Base-by-base conservation (phyloP, 768 basidiomycete genomes). In the Pleurotus sapidus region DNA sequence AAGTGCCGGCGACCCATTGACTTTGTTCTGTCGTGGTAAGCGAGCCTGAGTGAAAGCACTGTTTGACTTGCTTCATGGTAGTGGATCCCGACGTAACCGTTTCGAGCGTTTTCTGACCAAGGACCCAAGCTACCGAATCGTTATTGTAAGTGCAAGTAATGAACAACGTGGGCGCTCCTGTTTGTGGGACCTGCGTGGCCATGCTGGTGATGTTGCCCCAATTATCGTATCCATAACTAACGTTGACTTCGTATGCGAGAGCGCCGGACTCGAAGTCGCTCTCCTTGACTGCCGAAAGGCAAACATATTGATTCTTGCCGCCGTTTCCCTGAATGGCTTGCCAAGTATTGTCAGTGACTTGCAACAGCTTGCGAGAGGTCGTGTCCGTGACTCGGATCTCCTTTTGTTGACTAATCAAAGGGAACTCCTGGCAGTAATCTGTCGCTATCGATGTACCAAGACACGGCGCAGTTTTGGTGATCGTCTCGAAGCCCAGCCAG, bases 401-500 rank as follows among this genome's bases (percentile, higher is more conserved):
- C 24, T 58, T 49, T 15, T 27, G 49, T 39, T 59, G 58, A 4
- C 59, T 55, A 4, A 60, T 24, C 27, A 60, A 45, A 18, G 59
- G 59, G 46, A 60, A 60, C 1, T 56, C 43, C 34, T 60, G 59
- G 11, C 30, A 40, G 43, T 57, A 60, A 9, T 38, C 47, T 8
- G 59, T 60, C 20, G 38, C 34, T 25, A 42, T 48, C 5, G 55
- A 34, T 14, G 55, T 40, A 3, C 55, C 59, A 17, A 60, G 34
- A 14, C 49, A 55, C 14, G 17, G 12, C 8, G 56, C n/a, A n/a
- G 59, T 47, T 27, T 49, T 60, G 34, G 59, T 57, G 5, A 60
- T 38, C 38, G 46, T 60, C 55, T 60, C 46, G 45, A 60, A 60
- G 24, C 59, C 59, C 9, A 43, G 59, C 59, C 59, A 60, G 7